Evolutionary conservation across 371 early-diverging fungal genomes (phyloP).

Genomic region (Haplosporangium sp.): DNA sequence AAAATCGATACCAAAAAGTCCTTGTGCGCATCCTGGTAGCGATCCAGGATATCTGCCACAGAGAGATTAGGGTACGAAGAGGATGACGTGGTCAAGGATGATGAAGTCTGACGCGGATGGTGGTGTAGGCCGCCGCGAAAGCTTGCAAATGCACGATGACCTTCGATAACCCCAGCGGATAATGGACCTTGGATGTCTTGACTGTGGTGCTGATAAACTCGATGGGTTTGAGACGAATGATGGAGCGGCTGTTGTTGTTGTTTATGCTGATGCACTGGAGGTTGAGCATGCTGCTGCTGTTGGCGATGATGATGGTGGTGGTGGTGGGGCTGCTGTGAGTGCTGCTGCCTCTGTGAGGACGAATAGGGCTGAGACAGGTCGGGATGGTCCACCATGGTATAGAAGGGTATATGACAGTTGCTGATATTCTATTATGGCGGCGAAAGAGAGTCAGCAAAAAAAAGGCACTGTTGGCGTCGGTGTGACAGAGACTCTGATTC

Average conservation of each 20-base stretch:
- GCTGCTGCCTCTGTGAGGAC: slow-evolving; percentile 27
- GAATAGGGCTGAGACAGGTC: slow-evolving; percentile 37
- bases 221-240: slow-evolving; percentile 19
- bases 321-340: slow-evolving; percentile 11
- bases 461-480: too few relatives aligned
- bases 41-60: slow-evolving; percentile 45
- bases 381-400: slow-evolving; percentile 41
- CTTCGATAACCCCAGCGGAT: slow-evolving; percentile 49
- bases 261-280: slow-evolving; percentile 9
- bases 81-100: slow-evolving; percentile 6
- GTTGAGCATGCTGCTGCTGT: slow-evolving; percentile 3
- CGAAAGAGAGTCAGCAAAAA: too few relatives aligned
- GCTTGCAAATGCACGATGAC: slow-evolving; percentile 43
- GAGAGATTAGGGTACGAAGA: slow-evolving; percentile 23
- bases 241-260: slow-evolving; percentile 17
- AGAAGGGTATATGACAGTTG: too few relatives aligned
- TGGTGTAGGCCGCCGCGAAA: slow-evolving; percentile 35
- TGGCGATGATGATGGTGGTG: slow-evolving; percentile 20
- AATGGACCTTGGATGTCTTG: slow-evolving; percentile 47
- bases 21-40: slow-evolving; percentile 41
- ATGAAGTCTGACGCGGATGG: slow-evolving; percentile 1
- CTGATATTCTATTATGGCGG: too few relatives aligned
- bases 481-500: too few relatives aligned
- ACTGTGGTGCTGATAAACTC: slow-evolving; percentile 23
- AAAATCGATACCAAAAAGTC: slow-evolving; percentile 45